These are phyloP conservation scores for Pluteus cervinus DNA, from an alignment of 768 basidiomycete genomes.

Conservation along the genomic window DNA sequence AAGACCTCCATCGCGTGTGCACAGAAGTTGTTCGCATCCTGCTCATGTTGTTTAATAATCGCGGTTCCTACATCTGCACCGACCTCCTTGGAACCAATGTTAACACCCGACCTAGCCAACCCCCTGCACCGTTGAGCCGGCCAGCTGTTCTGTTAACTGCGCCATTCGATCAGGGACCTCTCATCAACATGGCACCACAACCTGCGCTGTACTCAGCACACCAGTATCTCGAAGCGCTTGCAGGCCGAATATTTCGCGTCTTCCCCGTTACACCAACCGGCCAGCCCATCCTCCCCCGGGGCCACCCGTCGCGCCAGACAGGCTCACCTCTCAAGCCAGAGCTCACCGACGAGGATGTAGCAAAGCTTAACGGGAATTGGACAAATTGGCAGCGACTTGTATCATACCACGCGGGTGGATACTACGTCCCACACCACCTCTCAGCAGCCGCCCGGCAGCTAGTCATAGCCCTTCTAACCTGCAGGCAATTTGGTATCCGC, in stretches of 20 bases:
- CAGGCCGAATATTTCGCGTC: constrained; percentile 18
- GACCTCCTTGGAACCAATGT: constrained; percentile 14
- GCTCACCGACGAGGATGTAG: constrained; percentile 17
- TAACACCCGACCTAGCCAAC: constrained; percentile 9
- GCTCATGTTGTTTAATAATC: constrained; percentile 19
- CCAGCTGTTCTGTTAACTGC: constrained; percentile 15
- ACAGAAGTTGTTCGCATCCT: constrained; percentile 18
- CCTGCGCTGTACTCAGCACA: constrained; percentile 15
- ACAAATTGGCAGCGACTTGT: constrained; percentile 15
- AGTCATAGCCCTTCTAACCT: constrained; percentile 17
- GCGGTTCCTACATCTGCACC: constrained; percentile 16
- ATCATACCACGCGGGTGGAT: constrained; percentile 21
- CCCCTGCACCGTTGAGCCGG: constrained; percentile 7
- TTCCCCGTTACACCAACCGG: constrained; percentile 10
- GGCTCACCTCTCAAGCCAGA: constrained; percentile 10
- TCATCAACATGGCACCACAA: constrained; percentile 15
- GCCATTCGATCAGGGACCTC: constrained; percentile 20
- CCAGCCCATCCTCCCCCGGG: constrained; percentile 5
- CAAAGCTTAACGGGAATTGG: constrained; percentile 18
- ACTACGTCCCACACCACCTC: constrained; percentile 20
- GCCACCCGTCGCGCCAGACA: constrained; percentile 8
- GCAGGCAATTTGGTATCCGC: constrained; percentile 16
- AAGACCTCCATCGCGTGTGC: constrained; percentile 16
- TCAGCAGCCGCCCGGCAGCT: constrained; percentile 16
- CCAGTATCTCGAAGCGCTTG: constrained; percentile 20